Base-by-base conservation (phyloP, 2,329 filamentous ascomycete species). In the Aspergillus pseudoglaucus region DNA sequence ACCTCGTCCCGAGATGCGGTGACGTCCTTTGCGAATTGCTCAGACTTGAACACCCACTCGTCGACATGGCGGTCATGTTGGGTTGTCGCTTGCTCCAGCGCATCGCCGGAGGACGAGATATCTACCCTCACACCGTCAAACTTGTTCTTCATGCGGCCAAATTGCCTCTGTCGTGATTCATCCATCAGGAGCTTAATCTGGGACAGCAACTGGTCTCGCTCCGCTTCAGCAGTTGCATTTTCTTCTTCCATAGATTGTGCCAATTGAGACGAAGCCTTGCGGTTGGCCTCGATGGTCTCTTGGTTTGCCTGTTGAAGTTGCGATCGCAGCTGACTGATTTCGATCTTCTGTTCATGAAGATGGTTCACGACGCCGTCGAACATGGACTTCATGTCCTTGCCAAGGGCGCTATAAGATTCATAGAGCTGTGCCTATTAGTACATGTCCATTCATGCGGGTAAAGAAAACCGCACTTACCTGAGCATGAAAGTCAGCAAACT, bases 341-440 rank as follows among this genome's bases (percentile, higher is more conserved):
- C 89, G 7, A 76, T 74, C 59, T 86, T 87, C 63, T 97, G 91
- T 8, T 82, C 76, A 33, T 82, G 80, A 47, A 96, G 77, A 56
- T 90, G 84, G 53, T 79, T 81, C 44, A 88, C 76, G 44, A 96
- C 76, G 10, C 87, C 84, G 54, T 95, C 89, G 56, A 97, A 95
- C 20, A 91, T 80, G 4, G 74, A 73, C 64, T 91, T 94, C 73
- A 95, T 90, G 56, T 97, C 90, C 50, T 84, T 84, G 7, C 90
- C 90, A 2, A 97, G 78, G 1, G 81, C 79, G 56, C 84, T 86
- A 66, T 95, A 96, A 0, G 91, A 96, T 10, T 81, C 73, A 59
- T 95, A 89, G 25, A 97, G 79, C 75, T 91, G 48, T 45, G 27
- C 17, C 6, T 14, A 32, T 66, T 47, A 66, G 59, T 37, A 23